Base-by-base conservation (phyloP, 257 asterid genomes). In the Lavandula angustifolia region DNA sequence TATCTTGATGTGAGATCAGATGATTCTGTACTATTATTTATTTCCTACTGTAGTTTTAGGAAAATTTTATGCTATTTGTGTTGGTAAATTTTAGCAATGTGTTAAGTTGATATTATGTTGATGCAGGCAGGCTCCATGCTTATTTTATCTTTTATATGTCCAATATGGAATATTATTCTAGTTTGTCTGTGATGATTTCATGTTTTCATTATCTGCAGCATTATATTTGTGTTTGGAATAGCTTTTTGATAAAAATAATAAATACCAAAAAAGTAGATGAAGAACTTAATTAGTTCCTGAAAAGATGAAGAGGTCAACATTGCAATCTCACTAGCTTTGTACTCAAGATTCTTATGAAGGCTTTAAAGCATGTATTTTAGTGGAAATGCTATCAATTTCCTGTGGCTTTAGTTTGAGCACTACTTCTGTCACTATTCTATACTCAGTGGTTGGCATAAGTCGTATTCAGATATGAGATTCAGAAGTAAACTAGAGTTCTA, bases 301-400 rank as follows among this genome's bases (percentile, higher is more conserved):
- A 57, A 74, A 60, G 69, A 13, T 64, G 68, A 64, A 17, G 18
- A 43, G 42, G 50, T 66, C 57, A 69, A 6, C 10, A 17, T 37
- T 37, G 54, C 58, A 60, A 51, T 60, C 42, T 56, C 62, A 40
- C 54, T 52, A 34, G 43, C 49, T 40, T 41, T 62, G 16, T 37
- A 3, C 12, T 51, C 1, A 37, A 35, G 54, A 48, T 64, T 59
- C 53, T 44, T 27, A 13, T 31, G 38, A 35, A 9, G 32, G 29
- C 49, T 44, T 41, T 64, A 34, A 8, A 59, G 43, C 9, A 31
- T 33, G 50, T 10, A 60, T 32, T 11, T 13, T 51, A 9, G 54
- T 40, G 56, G 62, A 29, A 8, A 18, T 60, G 66, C 13, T 67
- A 44, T 35, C 34, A 13, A 32, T 27, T 64, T 6, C 1, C 41